Base-by-base conservation (phyloP, 352 stramenopile species). In the Ochromonadaceae sp. region DNA sequence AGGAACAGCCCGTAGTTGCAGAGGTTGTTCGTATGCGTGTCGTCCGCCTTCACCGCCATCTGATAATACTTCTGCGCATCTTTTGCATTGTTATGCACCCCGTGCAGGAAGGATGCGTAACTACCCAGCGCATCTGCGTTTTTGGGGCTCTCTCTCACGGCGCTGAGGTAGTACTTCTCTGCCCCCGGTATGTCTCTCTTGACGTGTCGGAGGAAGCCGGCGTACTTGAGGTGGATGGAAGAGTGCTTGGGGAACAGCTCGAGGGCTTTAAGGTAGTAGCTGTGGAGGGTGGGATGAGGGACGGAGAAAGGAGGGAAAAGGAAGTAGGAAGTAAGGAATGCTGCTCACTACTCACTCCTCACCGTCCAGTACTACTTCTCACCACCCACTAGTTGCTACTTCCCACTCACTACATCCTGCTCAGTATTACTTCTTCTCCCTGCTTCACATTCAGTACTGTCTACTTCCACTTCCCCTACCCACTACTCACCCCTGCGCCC, bases 171-270 rank as follows among this genome's bases (percentile, higher is more conserved):
- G 7, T 63, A 17, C 5, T 10, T 32, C 30, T 63, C 55, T 2
- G 55, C 55, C 17, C 22, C 35, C 2, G 12, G 22, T 26, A 50
- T 17, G 41, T 63, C 28, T 32, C 22, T 4, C 3, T 28, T 4
- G 22, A 63, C 55, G 41, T 63, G 55, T 31, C 55, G 32, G 7
- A 63, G 38, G 52, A 63, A 63, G 48, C 55, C 55, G 15, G 55
- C 55, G 28, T 63, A 63, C 41, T 63, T 63, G 2, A 63, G 28
- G 25, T 63, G 55, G 14, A 63, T 63, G 34, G 55, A 63, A n/a
- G 55, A 47, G 12, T 63, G 55, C 4, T 55, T 2, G 3, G 55
- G 55, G 30, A 34, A 63, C 2, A 63, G n/a, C 15, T 12, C 2
- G 2, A 63, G 28, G 9, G 55, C 34, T 36, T 50, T 14, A 5